phyloP scores from a whole-genome alignment of 2,329 filamentous ascomycete genomes.

The Pezicula neosporulosa region DNA sequence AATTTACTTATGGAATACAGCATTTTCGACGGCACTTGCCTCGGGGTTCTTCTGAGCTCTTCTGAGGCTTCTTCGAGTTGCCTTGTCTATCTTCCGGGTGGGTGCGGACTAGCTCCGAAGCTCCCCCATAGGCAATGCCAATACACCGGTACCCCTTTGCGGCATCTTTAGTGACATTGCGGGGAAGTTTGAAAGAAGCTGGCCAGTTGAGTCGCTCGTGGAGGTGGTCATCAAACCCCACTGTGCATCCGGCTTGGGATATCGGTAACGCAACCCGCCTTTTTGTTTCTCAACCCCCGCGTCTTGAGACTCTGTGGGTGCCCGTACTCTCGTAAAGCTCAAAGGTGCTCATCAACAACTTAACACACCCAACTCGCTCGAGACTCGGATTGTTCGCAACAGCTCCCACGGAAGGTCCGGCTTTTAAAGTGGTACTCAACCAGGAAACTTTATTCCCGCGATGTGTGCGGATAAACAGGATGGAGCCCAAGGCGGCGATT shows the following conservation, averaged over 20 bases:
- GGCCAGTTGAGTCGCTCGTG: neutral
- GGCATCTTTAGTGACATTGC: constrained; percentile 5
- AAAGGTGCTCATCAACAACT: no score
- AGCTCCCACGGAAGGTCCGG: no score
- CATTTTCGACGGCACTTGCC: constrained; percentile 15
- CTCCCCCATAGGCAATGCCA: neutral
- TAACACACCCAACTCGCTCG: no score
- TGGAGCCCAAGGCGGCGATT: no score
- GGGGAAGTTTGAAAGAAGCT: constrained; percentile 5
- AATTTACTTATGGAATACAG: constrained; percentile 9
- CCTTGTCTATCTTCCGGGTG: constrained; percentile 5
- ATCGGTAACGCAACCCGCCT: constrained; percentile 5
- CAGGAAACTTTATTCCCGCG: no score
- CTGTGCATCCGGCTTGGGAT: constrained; percentile 4
- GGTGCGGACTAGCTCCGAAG: neutral
- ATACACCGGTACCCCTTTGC: neutral
- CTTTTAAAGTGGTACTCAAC: no score
- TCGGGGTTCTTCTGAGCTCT: constrained; percentile 6
- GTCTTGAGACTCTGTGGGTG: neutral
- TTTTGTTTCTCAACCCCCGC: neutral
- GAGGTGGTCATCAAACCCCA: neutral
- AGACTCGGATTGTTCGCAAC: no score
- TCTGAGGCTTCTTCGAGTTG: constrained; percentile 5
- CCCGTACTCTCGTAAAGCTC: neutral
- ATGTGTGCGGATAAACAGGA: no score